Evolutionary conservation across 805 yeast species (phyloP).

Genomic region (Phaffomyces antillensis): DNA sequence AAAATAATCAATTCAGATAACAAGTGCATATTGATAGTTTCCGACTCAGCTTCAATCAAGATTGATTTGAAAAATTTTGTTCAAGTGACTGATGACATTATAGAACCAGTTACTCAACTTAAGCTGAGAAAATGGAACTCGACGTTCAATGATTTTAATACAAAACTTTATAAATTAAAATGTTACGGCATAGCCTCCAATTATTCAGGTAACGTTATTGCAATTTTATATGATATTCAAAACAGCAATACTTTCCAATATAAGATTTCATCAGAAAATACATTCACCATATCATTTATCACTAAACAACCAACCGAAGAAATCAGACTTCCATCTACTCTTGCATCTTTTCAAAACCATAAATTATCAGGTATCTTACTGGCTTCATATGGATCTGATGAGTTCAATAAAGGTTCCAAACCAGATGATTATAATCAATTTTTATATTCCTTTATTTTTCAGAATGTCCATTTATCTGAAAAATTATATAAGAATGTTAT

Average conservation of each 20-base stretch:
- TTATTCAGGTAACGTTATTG: constrained; percentile 12
- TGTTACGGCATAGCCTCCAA: constrained; percentile 15
- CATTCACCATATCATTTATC: constrained; percentile 13
- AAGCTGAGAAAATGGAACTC: constrained; percentile 17
- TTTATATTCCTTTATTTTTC: constrained; percentile 1
- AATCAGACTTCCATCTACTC: constrained; percentile 10
- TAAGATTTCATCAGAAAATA: constrained; percentile 18
- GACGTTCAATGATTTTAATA: constrained; percentile 19
- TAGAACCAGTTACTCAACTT: constrained; percentile 11
- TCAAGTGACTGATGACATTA: constrained; percentile 6
- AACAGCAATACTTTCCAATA: constrained; percentile 16
- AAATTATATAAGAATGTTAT: neutral
- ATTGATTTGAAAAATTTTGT: constrained; percentile 1
- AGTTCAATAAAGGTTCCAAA: neutral
- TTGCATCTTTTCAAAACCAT: constrained; percentile 19
- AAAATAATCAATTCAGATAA: constrained; percentile 10
- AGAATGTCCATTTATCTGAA: neutral
- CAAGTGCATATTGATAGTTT: constrained; percentile 2
- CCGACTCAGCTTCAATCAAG: constrained; percentile 7
- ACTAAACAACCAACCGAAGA: constrained; percentile 1
- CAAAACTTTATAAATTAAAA: constrained; percentile 12
- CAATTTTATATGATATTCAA: constrained; percentile 17
- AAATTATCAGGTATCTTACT: constrained; percentile 8
- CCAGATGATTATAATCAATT: constrained; percentile 9
- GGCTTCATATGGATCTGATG: neutral